Percentiles rank a stretch among this genome's conserved stretches.
phyloP scores from a whole-genome alignment of 2,329 filamentous ascomycete species.

The Exophiala alcalophila region DNA sequence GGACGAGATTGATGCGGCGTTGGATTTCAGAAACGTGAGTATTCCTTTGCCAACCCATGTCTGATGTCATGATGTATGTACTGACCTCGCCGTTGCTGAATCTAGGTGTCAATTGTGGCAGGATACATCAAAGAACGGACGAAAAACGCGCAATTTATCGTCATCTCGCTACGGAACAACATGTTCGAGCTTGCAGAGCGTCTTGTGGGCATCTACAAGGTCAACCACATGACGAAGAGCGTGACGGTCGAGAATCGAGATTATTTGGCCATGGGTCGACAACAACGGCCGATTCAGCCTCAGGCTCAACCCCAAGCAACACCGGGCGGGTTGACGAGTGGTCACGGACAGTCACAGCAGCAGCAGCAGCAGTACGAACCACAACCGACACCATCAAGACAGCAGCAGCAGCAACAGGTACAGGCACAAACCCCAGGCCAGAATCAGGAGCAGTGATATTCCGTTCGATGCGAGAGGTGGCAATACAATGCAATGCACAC shows the following conservation, averaged over 20 bases:
- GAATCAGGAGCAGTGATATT: too few relatives aligned
- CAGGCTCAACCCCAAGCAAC: background rate
- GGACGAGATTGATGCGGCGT: slow-evolving; percentile 97
- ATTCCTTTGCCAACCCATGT: too few relatives aligned
- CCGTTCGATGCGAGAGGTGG: too few relatives aligned
- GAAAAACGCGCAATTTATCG: slow-evolving; percentile 98
- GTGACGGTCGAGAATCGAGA: slow-evolving; percentile 84
- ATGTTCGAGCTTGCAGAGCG: slow-evolving; percentile 99
- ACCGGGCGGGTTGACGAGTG: background rate
- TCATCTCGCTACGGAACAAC: slow-evolving; percentile 96
- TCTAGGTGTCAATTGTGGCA: slow-evolving; percentile 88
- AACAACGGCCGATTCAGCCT: slow-evolving; percentile 4
- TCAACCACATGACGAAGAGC: slow-evolving; percentile 97
- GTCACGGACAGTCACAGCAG: background rate
- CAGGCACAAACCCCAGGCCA: too few relatives aligned
- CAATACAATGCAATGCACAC: too few relatives aligned
- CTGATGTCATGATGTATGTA: slow-evolving; percentile 7
- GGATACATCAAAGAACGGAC: slow-evolving; percentile 99
- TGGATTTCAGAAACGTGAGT: slow-evolving; percentile 97
- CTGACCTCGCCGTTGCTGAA: slow-evolving; percentile 5
- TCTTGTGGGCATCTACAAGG: slow-evolving; percentile 97
- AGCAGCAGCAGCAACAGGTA: too few relatives aligned
- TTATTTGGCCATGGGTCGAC: slow-evolving; percentile 45
- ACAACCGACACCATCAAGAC: background rate
- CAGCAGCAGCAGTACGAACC: background rate